Evolutionary conservation across 371 early-diverging fungal species (phyloP).

Genomic region (Dichotomocladium elegans): DNA sequence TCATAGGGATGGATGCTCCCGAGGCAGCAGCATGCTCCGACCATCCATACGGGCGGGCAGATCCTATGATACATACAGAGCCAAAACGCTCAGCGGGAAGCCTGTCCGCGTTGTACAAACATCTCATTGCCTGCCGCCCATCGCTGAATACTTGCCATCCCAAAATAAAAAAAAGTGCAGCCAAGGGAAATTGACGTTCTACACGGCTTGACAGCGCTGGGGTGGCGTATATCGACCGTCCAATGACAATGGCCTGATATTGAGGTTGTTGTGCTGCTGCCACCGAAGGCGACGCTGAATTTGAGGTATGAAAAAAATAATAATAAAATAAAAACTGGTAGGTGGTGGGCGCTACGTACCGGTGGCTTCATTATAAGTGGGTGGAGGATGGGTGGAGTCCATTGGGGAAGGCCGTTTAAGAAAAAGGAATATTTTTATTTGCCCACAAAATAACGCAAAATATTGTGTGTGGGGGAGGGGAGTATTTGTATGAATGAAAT

Average conservation of each 20-base stretch:
- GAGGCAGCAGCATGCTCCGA: conserved; percentile 15
- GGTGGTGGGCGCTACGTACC: background rate
- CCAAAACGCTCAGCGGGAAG: background rate
- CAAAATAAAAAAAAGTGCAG: background rate
- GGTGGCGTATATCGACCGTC: background rate
- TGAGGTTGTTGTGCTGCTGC: background rate
- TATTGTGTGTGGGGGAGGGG: too few species aligned
- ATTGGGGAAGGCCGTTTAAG: background rate
- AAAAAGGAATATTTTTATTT: too few species aligned
- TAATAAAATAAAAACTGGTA: background rate
- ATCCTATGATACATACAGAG: conserved; percentile 1
- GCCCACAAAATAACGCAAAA: too few species aligned
- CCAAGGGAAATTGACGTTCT: background rate
- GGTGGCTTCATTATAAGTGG: background rate
- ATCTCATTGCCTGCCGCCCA: too few species aligned
- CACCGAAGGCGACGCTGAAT: background rate
- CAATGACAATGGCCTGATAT: background rate
- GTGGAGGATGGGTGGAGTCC: background rate
- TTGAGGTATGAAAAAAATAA: background rate
- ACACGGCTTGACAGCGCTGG: background rate
- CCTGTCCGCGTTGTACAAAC: too few species aligned
- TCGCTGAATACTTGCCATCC: background rate
- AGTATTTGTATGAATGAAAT: background rate
- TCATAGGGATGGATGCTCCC: conserved; percentile 15
- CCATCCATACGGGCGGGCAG: conserved; percentile 11